Evolutionary conservation across 1,139 yeast species (phyloP), one percentile per base, ranked within the genome.

Genomic region (Magnusiomyces ingens): DNA sequence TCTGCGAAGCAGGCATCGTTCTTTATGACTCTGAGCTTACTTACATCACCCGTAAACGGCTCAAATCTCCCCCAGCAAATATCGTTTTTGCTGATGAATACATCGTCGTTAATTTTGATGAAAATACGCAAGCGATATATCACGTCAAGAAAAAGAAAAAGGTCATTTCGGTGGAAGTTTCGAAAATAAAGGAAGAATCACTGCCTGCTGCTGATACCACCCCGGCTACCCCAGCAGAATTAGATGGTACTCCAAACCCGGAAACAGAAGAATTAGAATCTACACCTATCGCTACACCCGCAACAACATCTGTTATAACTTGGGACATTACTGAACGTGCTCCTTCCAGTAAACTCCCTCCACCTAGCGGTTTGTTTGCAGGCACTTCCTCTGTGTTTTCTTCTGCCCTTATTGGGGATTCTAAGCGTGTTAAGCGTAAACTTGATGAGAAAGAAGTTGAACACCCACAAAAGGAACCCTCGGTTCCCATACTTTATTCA

Each of bases 1-100:
- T 89, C 11, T 45, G 26, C 19, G 18, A 38, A 17, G 19, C 17
- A 8, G 19, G 15, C 2, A 22, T 45, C 19, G 41, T 36, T 32
- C n/a, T 45, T 4, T 45, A 45, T n/a, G 48, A 45, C 18, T 45
- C 40, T 2, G 48, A 45, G 15, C 35, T 45, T 29, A 17, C 48
- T 6, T 36, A 17, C n/a, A 18, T 45, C 13, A 45, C 48, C 2
- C 19, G 36, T 32, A 32, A 35, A 18, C 18, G 22, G 11, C 22
- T 47, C 17, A 40, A 44, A n/a, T 10, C 44, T 2, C 37, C 40
- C 11, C 55, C 55, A 4, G n/a, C 15, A 10, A 17, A 15, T 13
- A 54, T 52, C 6, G 41, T 50, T 13, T 54, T 54, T 44, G 51
- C 57, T 8, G 48, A 54, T n/a, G 50, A 51, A 19, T 49, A 41